Percentiles rank a stretch among this genome's conserved stretches.
Conservation (phyloP, 306 rosid species). For the Begonia loranthoides region DNA sequence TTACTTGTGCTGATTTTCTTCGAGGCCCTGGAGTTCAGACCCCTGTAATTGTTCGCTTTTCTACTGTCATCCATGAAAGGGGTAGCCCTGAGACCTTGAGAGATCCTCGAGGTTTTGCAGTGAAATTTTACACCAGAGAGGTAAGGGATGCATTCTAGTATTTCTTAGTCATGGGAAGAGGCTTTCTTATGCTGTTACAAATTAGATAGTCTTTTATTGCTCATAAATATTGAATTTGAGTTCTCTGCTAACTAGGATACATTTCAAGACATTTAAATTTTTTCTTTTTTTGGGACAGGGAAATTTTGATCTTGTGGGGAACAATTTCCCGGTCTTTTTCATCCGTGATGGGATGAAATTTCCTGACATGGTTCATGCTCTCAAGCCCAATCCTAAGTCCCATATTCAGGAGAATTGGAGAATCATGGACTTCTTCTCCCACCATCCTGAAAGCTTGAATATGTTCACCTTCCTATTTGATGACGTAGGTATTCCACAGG, state of each 20-base stretch:
- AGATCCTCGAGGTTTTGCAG: conserved; percentile 85
- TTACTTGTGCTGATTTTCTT: conserved; percentile 88
- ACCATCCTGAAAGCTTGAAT: conserved; percentile 82
- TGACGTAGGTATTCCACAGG: conserved; percentile 74
- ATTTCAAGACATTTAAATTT: too few species aligned
- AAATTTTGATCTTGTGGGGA: conserved; percentile 87
- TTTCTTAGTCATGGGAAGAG: too few species aligned
- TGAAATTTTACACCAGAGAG: conserved; percentile 83
- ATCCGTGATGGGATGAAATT: conserved; percentile 77
- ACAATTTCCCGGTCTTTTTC: conserved; percentile 78
- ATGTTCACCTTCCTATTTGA: conserved; percentile 69
- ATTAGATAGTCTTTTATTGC: too few species aligned
- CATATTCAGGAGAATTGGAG: conserved; percentile 91
- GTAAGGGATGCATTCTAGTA: conserved; percentile 14
- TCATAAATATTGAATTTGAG: too few species aligned
- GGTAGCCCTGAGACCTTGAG: conserved; percentile 96
- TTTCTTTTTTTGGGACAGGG: conserved; percentile 32
- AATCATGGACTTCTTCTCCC: conserved; percentile 73
- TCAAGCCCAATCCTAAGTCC: conserved; percentile 84
- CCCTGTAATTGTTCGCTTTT: conserved; percentile 86
- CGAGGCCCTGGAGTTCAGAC: conserved; percentile 94
- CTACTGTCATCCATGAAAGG: conserved; percentile 91
- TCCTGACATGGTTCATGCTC: conserved; percentile 86
- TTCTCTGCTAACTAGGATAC: too few species aligned
- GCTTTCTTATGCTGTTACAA: too few species aligned